These are phyloP conservation scores for Mycena leptocephala DNA, from an alignment of 768 basidiomycete genomes.

Conservation along the genomic window DNA sequence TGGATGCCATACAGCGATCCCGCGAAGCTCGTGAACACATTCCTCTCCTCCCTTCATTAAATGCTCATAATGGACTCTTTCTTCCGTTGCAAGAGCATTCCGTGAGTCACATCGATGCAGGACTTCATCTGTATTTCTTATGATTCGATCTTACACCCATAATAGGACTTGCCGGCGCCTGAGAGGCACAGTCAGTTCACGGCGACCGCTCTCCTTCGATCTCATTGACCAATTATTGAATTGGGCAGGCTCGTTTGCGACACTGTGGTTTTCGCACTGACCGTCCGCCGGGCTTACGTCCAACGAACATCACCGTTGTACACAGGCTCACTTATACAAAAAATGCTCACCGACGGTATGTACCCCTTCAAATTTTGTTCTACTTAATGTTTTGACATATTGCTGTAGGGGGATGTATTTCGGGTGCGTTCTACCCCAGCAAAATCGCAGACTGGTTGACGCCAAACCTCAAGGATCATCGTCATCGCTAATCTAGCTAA, in stretches of 20 bases:
- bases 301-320: neutral
- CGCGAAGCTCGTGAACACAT: slow-evolving; percentile 5
- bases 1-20: slow-evolving; percentile 24
- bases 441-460: neutral
- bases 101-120: slow-evolving; percentile 3
- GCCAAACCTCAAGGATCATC: neutral
- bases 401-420: slow-evolving; percentile 20
- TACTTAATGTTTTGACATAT: neutral
- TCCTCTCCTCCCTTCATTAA: neutral
- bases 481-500: slow-evolving; percentile 18
- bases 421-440: neutral
- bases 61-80: neutral
- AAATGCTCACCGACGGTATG: slow-evolving; percentile 17
- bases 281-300: slow-evolving; percentile 18
- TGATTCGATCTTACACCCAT: neutral
- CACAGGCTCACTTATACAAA: slow-evolving; percentile 1
- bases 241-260: slow-evolving; percentile 17
- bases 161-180: slow-evolving; percentile 18
- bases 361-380: neutral
- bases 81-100: neutral
- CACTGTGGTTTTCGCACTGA: slow-evolving; percentile 17
- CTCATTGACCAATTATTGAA: neutral
- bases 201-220: neutral
- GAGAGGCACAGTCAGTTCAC: slow-evolving; percentile 18
- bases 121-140: neutral